Conservation (phyloP, 106 monocot genomes). For the Dendrobium nobile region DNA sequence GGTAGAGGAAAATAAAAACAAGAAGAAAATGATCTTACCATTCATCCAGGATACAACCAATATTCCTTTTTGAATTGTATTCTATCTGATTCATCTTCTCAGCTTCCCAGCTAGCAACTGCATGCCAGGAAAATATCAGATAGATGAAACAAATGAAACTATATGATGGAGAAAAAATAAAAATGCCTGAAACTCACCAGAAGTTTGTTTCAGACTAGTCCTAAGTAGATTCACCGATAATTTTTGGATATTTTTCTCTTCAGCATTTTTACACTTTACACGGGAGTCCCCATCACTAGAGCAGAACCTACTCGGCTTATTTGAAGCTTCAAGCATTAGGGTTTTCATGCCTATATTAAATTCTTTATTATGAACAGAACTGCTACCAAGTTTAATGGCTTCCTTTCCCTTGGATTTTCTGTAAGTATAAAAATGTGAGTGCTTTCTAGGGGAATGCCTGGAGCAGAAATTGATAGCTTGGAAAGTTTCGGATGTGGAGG, state of each 20-base stretch:
- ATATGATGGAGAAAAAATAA: not conserved
- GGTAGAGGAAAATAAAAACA: not conserved
- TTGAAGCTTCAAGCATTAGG: not conserved
- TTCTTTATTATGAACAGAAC: conserved; percentile 2
- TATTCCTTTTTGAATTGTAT: conserved; percentile 15
- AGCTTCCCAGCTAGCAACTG: conserved; percentile 73
- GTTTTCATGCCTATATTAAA: not conserved
- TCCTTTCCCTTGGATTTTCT: not conserved
- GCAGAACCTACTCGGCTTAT: not conserved
- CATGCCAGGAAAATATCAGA: not conserved
- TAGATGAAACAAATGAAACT: not conserved
- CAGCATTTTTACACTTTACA: no score
- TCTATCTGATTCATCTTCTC: not conserved
- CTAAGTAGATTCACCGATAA: not conserved
- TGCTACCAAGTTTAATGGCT: not conserved
- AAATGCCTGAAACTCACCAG: not conserved
- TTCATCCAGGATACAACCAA: conserved; percentile 79
- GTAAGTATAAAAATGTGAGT: not conserved
- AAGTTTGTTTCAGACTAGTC: not conserved
- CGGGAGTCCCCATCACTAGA: not conserved
- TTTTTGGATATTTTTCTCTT: not conserved
- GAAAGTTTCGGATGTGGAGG: conserved; percentile 1
- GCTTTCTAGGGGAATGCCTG: not conserved
- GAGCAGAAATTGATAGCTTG: not conserved
- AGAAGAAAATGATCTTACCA: conserved; percentile 34